phyloP scores from a whole-genome alignment of 1,139 yeast genomes.

The Candida mesenterica region DNA sequence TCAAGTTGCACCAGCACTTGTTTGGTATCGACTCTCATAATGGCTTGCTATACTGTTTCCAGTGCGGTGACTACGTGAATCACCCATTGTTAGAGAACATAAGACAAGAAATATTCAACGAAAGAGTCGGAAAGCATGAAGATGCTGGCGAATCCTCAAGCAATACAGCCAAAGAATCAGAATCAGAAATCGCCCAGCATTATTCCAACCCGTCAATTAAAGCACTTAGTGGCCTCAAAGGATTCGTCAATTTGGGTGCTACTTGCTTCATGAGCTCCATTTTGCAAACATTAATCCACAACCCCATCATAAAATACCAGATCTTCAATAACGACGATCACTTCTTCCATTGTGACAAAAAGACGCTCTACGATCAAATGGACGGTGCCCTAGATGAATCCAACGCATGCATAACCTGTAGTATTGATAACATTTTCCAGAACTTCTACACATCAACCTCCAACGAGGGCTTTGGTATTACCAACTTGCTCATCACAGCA shows the following conservation, averaged over 20 bases:
- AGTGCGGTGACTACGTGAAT: constrained; percentile 70
- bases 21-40: constrained; percentile 65
- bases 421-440: constrained; percentile 73
- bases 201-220: constrained; percentile 52
- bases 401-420: constrained; percentile 75
- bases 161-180: no score
- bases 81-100: constrained; percentile 56
- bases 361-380: constrained; percentile 17
- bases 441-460: constrained; percentile 56
- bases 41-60: constrained; percentile 72
- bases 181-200: constrained; percentile 11
- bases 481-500: constrained; percentile 70
- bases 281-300: constrained; percentile 81
- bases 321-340: constrained; percentile 67
- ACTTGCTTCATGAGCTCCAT: constrained; percentile 95
- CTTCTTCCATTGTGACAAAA: constrained; percentile 39
- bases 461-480: constrained; percentile 71
- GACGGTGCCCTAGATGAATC: constrained; percentile 33
- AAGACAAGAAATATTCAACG: constrained; percentile 32
- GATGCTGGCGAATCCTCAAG: not conserved
- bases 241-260: constrained; percentile 91
- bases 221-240: constrained; percentile 75
- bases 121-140: not conserved
- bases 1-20: constrained; percentile 59
- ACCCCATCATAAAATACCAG: constrained; percentile 76